These are phyloP conservation scores for Epichloe typhina DNA, from an alignment of 2,329 filamentous ascomycete species.

Conservation along the genomic window DNA sequence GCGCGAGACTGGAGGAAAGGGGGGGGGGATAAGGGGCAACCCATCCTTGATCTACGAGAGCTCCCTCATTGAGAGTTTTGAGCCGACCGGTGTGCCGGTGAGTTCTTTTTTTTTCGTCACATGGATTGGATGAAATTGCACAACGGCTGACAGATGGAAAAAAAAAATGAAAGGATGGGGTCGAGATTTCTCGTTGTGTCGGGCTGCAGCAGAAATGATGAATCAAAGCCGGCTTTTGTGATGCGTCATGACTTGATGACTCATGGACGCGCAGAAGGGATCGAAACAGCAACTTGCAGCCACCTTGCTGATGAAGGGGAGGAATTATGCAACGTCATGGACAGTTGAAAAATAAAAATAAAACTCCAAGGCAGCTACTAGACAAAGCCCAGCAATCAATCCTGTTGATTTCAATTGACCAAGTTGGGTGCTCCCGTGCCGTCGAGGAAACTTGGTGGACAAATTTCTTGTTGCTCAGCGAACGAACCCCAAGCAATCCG, in stretches of 20 bases:
- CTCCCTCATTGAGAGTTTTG: conserved; percentile 48
- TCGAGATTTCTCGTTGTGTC: conserved; percentile 50
- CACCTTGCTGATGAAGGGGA: background rate
- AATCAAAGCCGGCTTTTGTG: background rate
- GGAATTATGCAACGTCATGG: background rate
- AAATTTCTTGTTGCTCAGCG: background rate
- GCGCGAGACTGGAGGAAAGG: conserved; percentile 9
- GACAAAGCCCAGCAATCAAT: too few relatives aligned
- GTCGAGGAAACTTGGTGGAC: too few relatives aligned
- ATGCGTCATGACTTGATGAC: background rate
- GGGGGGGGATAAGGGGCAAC: conserved; percentile 34
- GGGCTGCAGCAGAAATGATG: background rate
- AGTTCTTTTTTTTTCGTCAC: conserved; percentile 15
- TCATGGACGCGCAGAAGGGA: background rate
- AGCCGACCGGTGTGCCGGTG: conserved; percentile 53
- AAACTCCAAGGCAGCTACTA: background rate
- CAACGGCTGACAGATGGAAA: background rate
- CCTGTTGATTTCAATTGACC: too few relatives aligned
- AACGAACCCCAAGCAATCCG: background rate
- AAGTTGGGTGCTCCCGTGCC: too few relatives aligned
- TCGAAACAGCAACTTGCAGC: background rate
- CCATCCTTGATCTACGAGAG: conserved; percentile 55
- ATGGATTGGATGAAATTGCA: background rate
- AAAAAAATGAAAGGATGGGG: conserved; percentile 36
- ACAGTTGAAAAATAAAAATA: background rate